A percentile compares a stretch with the other conserved stretches of the same genome.
These are phyloP conservation scores for Colletotrichum destructivum DNA, from an alignment of 2,329 filamentous ascomycete genomes.

Conservation along the genomic window DNA sequence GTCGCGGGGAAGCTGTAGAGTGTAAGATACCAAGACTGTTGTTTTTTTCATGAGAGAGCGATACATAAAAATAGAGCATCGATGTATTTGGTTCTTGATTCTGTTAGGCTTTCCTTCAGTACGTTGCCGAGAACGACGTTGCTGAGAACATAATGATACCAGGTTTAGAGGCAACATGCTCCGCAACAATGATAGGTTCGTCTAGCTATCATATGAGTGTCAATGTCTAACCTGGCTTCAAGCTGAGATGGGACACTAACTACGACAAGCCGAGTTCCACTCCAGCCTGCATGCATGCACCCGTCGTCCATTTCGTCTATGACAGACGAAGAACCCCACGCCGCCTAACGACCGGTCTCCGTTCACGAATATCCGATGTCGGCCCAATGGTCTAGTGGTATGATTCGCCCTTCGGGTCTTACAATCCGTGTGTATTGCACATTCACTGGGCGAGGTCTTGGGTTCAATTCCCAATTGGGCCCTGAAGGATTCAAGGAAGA, in stretches of 20 bases:
- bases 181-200: too few relatives aligned
- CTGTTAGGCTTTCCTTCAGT: neutral
- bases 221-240: neutral
- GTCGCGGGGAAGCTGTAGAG: conserved; percentile 15
- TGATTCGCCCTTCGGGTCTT: conserved; percentile 37
- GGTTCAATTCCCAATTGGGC: conserved; percentile 34
- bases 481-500: neutral
- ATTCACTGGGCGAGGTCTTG: conserved; percentile 34
- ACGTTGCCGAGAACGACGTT: neutral
- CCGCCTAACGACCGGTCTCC: conserved; percentile 3
- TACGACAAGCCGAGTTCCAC: conserved; percentile 10
- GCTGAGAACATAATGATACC: too few relatives aligned
- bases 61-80: neutral
- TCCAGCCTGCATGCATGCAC: neutral
- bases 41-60: too few relatives aligned
- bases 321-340: neutral
- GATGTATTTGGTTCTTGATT: neutral
- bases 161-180: neutral
- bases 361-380: neutral
- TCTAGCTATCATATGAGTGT: neutral
- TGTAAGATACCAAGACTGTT: neutral
- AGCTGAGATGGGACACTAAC: neutral
- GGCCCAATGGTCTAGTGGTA: conserved; percentile 38
- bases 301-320: neutral
- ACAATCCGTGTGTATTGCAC: conserved; percentile 3